Conservation (phyloP, 352 stramenopile species). For the Lagenidium sp. region DNA sequence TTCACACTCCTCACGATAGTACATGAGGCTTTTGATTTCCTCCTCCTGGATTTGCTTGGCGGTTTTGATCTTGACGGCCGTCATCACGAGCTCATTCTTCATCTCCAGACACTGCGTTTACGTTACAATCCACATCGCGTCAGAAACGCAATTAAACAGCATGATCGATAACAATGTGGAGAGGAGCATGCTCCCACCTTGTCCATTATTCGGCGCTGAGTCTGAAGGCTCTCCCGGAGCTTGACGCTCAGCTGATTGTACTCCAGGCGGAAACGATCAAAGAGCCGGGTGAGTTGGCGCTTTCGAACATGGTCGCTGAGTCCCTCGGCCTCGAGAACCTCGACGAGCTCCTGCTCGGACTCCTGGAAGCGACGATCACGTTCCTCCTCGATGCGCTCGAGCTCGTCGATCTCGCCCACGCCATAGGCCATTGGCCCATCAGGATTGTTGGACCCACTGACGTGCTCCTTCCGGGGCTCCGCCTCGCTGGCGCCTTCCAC, state of each 20-base stretch:
- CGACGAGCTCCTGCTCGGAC: slow-evolving; percentile 37
- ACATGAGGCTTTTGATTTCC: slow-evolving; percentile 59
- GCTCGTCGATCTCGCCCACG: too few species aligned
- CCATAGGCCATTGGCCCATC: too few species aligned
- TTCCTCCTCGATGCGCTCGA: slow-evolving; percentile 5
- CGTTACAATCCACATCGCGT: too few species aligned
- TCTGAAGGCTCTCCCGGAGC: slow-evolving; percentile 37
- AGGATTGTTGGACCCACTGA: too few species aligned
- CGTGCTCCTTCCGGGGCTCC: too few species aligned
- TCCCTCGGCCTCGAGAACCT: slow-evolving; percentile 33
- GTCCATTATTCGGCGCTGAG: slow-evolving; percentile 47
- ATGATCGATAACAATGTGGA: too few species aligned
- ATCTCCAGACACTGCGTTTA: slow-evolving; percentile 44
- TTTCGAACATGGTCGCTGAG: slow-evolving; percentile 43
- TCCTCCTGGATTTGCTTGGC: slow-evolving; percentile 54
- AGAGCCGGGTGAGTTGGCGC: slow-evolving; percentile 47
- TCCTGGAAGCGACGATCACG: slow-evolving; percentile 27
- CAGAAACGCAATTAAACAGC: too few species aligned
- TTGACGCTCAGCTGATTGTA: slow-evolving; percentile 47
- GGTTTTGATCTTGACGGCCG: slow-evolving; percentile 42
- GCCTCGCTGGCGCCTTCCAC: too few species aligned
- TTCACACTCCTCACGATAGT: slow-evolving; percentile 71
- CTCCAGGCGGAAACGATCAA: slow-evolving; percentile 55
- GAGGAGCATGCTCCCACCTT: too few species aligned
- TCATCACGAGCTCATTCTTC: slow-evolving; percentile 58